Percentiles rank a stretch among this genome's conserved stretches.
These are phyloP conservation scores for Gamsiella multidivaricata DNA, from an alignment of 192 early-diverging fungal species.

Conservation along the genomic window DNA sequence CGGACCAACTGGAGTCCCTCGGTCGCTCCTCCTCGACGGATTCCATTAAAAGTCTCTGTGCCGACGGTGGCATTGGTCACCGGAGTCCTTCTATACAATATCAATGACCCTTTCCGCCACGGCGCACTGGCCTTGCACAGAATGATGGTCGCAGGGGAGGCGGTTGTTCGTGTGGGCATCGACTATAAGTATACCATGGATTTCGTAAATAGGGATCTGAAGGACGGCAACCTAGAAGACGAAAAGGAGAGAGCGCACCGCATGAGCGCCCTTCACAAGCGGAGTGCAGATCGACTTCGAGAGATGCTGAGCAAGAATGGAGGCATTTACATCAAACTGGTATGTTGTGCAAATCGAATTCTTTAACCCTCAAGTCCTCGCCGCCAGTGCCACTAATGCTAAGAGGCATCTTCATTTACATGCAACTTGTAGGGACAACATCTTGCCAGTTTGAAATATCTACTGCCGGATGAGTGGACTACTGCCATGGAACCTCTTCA, in stretches of 20 bases:
- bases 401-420: not conserved
- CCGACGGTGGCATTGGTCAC: slow-evolving; percentile 14
- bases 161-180: slow-evolving; percentile 29
- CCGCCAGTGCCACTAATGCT: too few species aligned
- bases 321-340: slow-evolving; percentile 53
- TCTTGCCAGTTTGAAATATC: slow-evolving; percentile 62
- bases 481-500: slow-evolving; percentile 84
- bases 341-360: slow-evolving; percentile 3
- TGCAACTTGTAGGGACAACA: slow-evolving; percentile 39
- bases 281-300: slow-evolving; percentile 38
- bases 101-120: slow-evolving; percentile 40
- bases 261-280: slow-evolving; percentile 41
- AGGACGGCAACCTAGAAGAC: slow-evolving; percentile 25
- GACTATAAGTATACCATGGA: slow-evolving; percentile 51
- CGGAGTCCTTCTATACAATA: slow-evolving; percentile 32
- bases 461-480: slow-evolving; percentile 93
- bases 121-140: slow-evolving; percentile 31
- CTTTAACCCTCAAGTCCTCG: not conserved
- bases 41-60: slow-evolving; percentile 27
- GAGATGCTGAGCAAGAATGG: slow-evolving; percentile 48
- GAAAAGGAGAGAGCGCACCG: slow-evolving; percentile 25
- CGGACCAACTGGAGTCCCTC: slow-evolving; percentile 4
- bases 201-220: slow-evolving; percentile 29
- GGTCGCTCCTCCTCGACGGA: slow-evolving; percentile 12
- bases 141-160: slow-evolving; percentile 37